These are phyloP conservation scores for Diddensiella caesifluorescens DNA, from an alignment of 805 yeast species.

Conservation along the genomic window DNA sequence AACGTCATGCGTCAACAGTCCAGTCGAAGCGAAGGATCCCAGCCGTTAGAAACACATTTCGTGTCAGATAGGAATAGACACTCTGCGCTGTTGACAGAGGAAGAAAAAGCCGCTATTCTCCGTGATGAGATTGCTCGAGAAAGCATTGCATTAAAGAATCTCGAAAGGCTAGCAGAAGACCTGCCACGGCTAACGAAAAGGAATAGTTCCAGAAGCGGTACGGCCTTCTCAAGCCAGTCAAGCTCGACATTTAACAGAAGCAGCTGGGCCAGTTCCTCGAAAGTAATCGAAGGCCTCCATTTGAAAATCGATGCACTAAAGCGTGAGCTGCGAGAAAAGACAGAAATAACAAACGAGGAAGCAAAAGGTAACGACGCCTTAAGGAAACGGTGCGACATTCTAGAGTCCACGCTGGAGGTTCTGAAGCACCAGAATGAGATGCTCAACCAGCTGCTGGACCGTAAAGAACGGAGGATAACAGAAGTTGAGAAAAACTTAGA, in stretches of 20 bases:
- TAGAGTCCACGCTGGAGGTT: constrained; percentile 27
- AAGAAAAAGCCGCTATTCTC: constrained; percentile 25
- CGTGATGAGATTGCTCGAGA: constrained; percentile 27
- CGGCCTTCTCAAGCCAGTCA: constrained; percentile 4
- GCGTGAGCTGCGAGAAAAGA: constrained; percentile 40
- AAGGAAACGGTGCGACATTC: constrained; percentile 19
- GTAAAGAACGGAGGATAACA: constrained; percentile 63
- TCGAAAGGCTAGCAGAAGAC: constrained; percentile 21
- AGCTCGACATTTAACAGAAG: constrained; percentile 5
- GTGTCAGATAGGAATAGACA: neutral
- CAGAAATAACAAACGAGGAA: constrained; percentile 40
- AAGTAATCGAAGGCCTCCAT: constrained; percentile 39
- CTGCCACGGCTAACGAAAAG: constrained; percentile 13
- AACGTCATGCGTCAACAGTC: no score
- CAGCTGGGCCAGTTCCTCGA: constrained; percentile 5
- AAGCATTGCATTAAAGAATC: constrained; percentile 31
- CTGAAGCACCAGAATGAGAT: constrained; percentile 75
- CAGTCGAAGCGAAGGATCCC: no score
- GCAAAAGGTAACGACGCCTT: constrained; percentile 48
- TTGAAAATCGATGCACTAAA: constrained; percentile 50
- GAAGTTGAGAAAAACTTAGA: constrained; percentile 56
- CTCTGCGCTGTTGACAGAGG: constrained; percentile 12
- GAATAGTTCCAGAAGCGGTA: neutral
- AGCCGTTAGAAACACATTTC: no score
- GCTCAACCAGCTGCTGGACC: constrained; percentile 56